phyloP scores from a whole-genome alignment of 805 yeast species.

The Starmerella geochares region DNA sequence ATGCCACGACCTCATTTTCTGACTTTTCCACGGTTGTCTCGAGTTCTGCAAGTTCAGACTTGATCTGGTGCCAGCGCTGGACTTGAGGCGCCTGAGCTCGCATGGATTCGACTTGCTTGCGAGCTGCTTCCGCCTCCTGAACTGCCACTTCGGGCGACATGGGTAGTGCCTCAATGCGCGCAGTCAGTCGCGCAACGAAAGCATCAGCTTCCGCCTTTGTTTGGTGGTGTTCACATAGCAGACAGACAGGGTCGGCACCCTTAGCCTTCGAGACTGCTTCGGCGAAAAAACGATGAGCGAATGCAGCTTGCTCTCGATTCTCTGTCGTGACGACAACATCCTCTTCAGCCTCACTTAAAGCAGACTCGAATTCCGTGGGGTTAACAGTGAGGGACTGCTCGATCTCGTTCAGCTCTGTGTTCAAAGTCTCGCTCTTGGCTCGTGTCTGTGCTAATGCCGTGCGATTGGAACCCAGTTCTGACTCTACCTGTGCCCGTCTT shows the following conservation, averaged over 20 bases:
- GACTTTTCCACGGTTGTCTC: not conserved
- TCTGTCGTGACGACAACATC: conserved; percentile 53
- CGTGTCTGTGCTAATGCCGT: not conserved
- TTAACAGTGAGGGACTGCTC: not conserved
- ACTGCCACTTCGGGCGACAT: conserved; percentile 32
- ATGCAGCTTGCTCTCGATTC: conserved; percentile 56
- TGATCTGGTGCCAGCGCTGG: not conserved
- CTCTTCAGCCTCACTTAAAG: conserved; percentile 41
- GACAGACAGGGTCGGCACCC: conserved; percentile 44
- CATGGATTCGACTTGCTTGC: conserved; percentile 13
- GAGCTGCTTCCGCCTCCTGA: conserved; percentile 27
- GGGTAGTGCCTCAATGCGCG: conserved; percentile 31
- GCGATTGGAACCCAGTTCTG: not conserved
- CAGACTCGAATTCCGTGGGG: conserved; percentile 24
- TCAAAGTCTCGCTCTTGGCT: not conserved
- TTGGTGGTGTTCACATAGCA: conserved; percentile 63
- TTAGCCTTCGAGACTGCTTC: conserved; percentile 60
- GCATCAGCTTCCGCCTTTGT: conserved; percentile 29
- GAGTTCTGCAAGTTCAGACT: not conserved
- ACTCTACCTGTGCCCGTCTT: not conserved
- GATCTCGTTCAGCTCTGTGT: not conserved
- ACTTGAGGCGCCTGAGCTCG: conserved; percentile 3
- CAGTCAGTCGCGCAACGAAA: conserved; percentile 25
- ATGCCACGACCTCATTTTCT: not conserved
- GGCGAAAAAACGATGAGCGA: conserved; percentile 57